A percentile compares a stretch with the other conserved stretches of the same genome.
Conservation (phyloP, 169 alveolate species). For the Plasmodium yoelii region DNA sequence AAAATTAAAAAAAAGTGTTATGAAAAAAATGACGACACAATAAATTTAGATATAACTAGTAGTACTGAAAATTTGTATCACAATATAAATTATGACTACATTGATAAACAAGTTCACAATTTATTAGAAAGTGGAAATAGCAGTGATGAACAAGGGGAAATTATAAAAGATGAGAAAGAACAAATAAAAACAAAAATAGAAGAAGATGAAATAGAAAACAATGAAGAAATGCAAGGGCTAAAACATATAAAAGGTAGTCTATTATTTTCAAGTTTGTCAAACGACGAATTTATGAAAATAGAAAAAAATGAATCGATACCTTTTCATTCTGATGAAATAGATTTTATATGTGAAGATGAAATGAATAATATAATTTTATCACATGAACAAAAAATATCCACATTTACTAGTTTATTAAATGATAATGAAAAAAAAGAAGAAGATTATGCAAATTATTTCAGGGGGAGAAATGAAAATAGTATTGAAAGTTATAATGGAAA, state of each 20-base stretch:
- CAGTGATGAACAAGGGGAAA: no score
- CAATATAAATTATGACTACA: not conserved
- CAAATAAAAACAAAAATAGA: no score
- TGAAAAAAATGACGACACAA: not conserved
- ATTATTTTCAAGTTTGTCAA: constrained; percentile 8
- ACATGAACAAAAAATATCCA: constrained; percentile 11
- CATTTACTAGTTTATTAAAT: constrained; percentile 21
- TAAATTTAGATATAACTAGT: not conserved
- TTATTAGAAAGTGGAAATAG: not conserved
- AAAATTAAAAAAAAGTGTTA: not conserved
- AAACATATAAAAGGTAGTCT: not conserved
- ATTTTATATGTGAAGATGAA: constrained; percentile 8
- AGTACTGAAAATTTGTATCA: no score
- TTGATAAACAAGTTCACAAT: not conserved
- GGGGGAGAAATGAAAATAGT: not conserved
- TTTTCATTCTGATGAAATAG: not conserved
- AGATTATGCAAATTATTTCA: no score
- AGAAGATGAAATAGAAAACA: no score
- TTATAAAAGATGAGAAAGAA: no score
- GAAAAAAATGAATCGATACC: constrained; percentile 2
- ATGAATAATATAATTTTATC: constrained; percentile 8
- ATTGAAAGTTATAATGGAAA: not conserved
- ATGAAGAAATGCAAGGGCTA: not conserved
- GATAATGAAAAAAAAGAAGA: not conserved
- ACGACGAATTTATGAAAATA: not conserved